Conservation (phyloP, 2,329 filamentous ascomycete species). For the Didymella segeticola region DNA sequence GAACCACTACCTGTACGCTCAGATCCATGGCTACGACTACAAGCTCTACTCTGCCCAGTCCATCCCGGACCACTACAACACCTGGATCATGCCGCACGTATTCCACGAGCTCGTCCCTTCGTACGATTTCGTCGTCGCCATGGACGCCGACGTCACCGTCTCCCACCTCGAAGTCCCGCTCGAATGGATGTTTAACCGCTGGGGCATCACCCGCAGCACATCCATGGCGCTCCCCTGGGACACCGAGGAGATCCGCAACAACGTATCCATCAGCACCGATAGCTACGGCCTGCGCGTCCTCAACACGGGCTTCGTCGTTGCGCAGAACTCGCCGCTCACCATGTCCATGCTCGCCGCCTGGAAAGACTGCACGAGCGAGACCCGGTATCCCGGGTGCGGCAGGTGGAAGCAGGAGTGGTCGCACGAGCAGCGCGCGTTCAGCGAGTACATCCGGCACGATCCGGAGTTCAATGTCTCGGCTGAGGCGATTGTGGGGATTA, state of each 20-base stretch:
- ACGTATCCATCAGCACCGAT: constrained; percentile 44
- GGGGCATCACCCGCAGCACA: constrained; percentile 50
- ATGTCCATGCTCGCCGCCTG: constrained; percentile 40
- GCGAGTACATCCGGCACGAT: constrained; percentile 45
- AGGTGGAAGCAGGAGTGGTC: constrained; percentile 38
- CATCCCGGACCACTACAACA: constrained; percentile 47
- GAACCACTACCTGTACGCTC: constrained; percentile 9
- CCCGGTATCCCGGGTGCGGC: constrained; percentile 35
- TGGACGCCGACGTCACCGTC: constrained; percentile 56
- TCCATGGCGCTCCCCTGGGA: constrained; percentile 47
- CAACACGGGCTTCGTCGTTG: constrained; percentile 52
- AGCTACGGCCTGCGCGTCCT: constrained; percentile 43
- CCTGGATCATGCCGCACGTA: constrained; percentile 54
- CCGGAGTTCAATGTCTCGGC: constrained; percentile 29
- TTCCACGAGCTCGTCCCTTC: constrained; percentile 49
- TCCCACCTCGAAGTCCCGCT: constrained; percentile 53
- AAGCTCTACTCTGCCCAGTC: constrained; percentile 50
- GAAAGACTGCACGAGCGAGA: constrained; percentile 38
- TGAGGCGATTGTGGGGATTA: constrained; percentile 37
- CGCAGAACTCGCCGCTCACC: constrained; percentile 40
- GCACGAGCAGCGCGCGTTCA: constrained; percentile 46
- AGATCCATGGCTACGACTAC: constrained; percentile 54
- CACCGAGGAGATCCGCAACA: constrained; percentile 35
- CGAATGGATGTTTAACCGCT: constrained; percentile 59
- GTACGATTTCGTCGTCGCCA: constrained; percentile 54